phyloP scores from a whole-genome alignment of 208 protist genomes.

The Sergeia podlipaevii region DNA sequence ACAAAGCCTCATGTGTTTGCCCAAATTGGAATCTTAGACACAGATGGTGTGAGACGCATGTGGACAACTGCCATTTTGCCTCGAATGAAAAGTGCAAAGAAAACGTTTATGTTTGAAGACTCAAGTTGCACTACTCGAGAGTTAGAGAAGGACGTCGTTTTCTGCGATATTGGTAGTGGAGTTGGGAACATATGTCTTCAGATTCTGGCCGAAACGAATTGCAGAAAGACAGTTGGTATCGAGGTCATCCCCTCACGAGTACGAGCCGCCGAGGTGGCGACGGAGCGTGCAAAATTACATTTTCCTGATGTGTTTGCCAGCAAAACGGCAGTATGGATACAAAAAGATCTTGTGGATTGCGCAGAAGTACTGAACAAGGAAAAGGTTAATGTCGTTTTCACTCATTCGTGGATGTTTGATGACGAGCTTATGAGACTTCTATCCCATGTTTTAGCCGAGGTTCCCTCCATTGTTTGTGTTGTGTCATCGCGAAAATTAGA shows the following conservation, averaged over 20 bases:
- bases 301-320: conserved; percentile 45
- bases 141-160: conserved; percentile 53
- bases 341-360: conserved; percentile 65
- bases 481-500: conserved; percentile 74
- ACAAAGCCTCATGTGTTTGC: conserved; percentile 73
- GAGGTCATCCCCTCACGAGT: conserved; percentile 75
- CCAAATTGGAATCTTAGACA: conserved; percentile 71
- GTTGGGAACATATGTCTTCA: conserved; percentile 83
- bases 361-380: conserved; percentile 33
- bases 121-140: conserved; percentile 17
- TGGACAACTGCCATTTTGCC: conserved; percentile 65
- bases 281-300: conserved; percentile 31
- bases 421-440: conserved; percentile 68
- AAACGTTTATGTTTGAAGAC: conserved; percentile 11
- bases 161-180: conserved; percentile 85
- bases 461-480: conserved; percentile 67
- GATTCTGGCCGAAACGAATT: conserved; percentile 71
- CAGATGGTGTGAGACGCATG: conserved; percentile 70
- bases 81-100: conserved; percentile 10
- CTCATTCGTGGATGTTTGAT: conserved; percentile 85
- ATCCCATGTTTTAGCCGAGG: conserved; percentile 36
- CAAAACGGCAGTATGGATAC: conserved; percentile 67
- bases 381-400: conserved; percentile 72
- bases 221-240: conserved; percentile 62
- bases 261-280: conserved; percentile 39